Evolutionary conservation across 2,329 filamentous ascomycete species (phyloP).

Genomic region (Ceratocystis diversiconidia): DNA sequence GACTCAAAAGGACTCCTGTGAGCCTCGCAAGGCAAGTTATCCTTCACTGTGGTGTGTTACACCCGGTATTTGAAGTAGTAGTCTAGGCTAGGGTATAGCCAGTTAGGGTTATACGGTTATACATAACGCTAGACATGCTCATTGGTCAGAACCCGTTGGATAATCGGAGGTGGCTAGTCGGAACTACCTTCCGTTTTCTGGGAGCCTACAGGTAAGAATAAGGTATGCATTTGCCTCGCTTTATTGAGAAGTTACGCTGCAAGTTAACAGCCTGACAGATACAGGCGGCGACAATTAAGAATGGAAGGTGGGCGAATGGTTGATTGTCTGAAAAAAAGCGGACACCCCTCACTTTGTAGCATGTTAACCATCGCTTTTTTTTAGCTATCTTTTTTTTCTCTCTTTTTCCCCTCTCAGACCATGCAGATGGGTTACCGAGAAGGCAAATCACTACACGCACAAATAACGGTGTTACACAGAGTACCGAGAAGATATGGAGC

Average conservation of each 20-base stretch:
- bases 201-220: neutral
- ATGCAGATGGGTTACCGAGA: neutral
- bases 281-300: neutral
- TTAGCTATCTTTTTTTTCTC: neutral
- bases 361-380: neutral
- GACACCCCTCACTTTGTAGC: neutral
- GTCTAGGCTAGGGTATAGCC: neutral
- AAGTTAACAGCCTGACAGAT: neutral
- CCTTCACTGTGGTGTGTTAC: neutral
- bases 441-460: neutral
- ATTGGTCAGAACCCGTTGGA: neutral
- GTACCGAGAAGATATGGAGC: neutral
- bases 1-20: neutral
- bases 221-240: neutral
- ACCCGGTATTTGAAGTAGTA: neutral
- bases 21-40: neutral
- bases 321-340: constrained; percentile 11
- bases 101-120: neutral
- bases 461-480: neutral
- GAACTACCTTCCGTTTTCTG: neutral
- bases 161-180: neutral
- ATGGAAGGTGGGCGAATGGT: neutral
- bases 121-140: neutral
- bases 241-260: neutral
- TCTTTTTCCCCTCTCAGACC: neutral